Base-by-base conservation (phyloP, 1,284 basidiomycete species). In the Schizophyllum commune region DNA sequence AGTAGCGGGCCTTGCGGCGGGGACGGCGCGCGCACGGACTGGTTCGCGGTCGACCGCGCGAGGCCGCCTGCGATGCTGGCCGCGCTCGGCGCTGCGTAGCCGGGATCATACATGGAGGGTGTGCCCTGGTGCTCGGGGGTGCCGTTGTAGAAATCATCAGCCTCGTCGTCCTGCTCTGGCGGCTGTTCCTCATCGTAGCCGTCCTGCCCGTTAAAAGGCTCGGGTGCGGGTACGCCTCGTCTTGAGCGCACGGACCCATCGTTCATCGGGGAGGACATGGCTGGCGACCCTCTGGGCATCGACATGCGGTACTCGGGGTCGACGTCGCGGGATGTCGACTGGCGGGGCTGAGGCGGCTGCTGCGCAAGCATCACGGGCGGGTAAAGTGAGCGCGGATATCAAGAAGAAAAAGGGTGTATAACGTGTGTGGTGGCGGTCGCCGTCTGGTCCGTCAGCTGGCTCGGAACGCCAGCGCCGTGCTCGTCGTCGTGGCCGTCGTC, bases 1-100 rank as follows among this genome's bases (percentile, higher is more conserved):
- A 96, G 85, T 65, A 96, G 80, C 57, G 88, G 85, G 7, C 79
- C 85, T 15, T 78, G 76, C 20, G 83, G 77, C 1, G 84, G 84
- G 0, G 82, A 84, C 17, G 83, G 80, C 0, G 81, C 76, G 21
- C 79, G 75, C 61, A 78, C 68, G 22, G 79, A 80, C 60, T 78
- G 75, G 7, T 77, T 74, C 11, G 77, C 72, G 58, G 75, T 67
- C 1, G 79, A 77, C 56, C 39, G 39, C 13, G 39, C 9, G 39
- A 47, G 13, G 17, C 39, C 39, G 9, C 17, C 17, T 47, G 39
- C 39, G 39, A 47, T 13, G 39, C 39, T 47, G 13, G 39, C 13
- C 39, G 39, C 39, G 9, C 39, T 17, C 17, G 39, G 39, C 13
- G 13, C 39, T 11, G 13, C 39, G 39, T 47, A 47, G 13, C 13